Conservation (phyloP, 225 moss, liverwort and hornwort species). For the Straminergon stramineum region DNA sequence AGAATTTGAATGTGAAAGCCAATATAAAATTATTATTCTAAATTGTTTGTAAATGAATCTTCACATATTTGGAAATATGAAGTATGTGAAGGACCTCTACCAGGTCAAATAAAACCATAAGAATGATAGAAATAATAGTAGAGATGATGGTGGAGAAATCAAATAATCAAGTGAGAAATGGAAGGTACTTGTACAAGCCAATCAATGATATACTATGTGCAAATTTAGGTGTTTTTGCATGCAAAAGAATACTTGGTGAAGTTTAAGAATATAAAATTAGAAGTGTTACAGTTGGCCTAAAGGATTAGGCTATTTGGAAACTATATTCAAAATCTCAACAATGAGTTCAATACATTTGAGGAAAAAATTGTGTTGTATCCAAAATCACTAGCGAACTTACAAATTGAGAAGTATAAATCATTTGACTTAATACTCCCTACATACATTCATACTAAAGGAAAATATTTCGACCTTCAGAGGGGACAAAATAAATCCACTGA, state of each 20-base stretch:
- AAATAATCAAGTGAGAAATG: fast-evolving
- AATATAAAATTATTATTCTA: background rate
- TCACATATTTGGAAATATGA: background rate
- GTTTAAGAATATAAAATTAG: background rate
- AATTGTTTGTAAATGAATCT: background rate
- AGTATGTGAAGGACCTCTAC: background rate
- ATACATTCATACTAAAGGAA: background rate
- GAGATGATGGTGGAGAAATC: background rate
- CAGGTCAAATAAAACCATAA: too few species aligned
- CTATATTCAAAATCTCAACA: fast-evolving
- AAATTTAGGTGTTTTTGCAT: background rate
- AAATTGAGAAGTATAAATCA: fast-evolving
- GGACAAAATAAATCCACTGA: background rate
- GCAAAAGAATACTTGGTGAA: background rate
- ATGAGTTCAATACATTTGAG: background rate
- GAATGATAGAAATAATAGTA: background rate
- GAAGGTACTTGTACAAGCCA: fast-evolving
- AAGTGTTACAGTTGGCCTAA: background rate
- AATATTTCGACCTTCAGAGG: background rate
- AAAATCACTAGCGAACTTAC: background rate
- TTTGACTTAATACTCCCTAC: background rate
- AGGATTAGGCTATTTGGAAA: background rate
- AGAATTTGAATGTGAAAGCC: background rate
- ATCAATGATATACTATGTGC: background rate
- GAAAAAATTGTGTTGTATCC: background rate